These are phyloP conservation scores for Talaromyces amestolkiae DNA, from an alignment of 2,329 filamentous ascomycete species.

Conservation along the genomic window DNA sequence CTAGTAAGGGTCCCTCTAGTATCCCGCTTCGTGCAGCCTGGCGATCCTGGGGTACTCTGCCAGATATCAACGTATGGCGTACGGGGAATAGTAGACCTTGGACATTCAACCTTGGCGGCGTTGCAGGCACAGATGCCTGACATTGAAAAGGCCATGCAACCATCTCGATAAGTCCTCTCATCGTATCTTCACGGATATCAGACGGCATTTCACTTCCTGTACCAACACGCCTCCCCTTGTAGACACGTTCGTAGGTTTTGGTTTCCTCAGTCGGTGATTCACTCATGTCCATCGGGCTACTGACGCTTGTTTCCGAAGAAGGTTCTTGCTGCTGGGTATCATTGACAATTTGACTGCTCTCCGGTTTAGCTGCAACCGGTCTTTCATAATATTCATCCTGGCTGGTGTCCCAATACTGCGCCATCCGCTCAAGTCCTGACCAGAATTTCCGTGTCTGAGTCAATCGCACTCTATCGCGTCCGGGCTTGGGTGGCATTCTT, in stretches of 20 bases:
- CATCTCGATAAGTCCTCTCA: constrained; percentile 58
- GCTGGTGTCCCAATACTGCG: constrained; percentile 62
- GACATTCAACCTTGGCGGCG: constrained; percentile 49
- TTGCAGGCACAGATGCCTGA: constrained; percentile 48
- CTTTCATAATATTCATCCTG: constrained; percentile 55
- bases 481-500: constrained; percentile 46
- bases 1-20: constrained; percentile 58
- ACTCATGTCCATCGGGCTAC: constrained; percentile 9
- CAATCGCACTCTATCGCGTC: constrained; percentile 49
- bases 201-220: constrained; percentile 60
- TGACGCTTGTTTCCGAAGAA: background rate
- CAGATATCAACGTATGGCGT: constrained; percentile 55
- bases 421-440: constrained; percentile 57
- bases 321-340: background rate
- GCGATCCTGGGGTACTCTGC: constrained; percentile 53
- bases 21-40: constrained; percentile 53
- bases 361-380: constrained; percentile 24
- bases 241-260: constrained; percentile 34
- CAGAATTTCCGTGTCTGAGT: constrained; percentile 61
- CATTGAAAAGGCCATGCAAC: constrained; percentile 59
- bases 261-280: constrained; percentile 9
- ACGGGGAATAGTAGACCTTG: constrained; percentile 55
- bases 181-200: constrained; percentile 54
- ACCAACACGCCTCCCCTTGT: constrained; percentile 59
- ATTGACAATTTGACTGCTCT: constrained; percentile 18